Conservation (phyloP, 768 basidiomycete species). For the Podaxis sp. region DNA sequence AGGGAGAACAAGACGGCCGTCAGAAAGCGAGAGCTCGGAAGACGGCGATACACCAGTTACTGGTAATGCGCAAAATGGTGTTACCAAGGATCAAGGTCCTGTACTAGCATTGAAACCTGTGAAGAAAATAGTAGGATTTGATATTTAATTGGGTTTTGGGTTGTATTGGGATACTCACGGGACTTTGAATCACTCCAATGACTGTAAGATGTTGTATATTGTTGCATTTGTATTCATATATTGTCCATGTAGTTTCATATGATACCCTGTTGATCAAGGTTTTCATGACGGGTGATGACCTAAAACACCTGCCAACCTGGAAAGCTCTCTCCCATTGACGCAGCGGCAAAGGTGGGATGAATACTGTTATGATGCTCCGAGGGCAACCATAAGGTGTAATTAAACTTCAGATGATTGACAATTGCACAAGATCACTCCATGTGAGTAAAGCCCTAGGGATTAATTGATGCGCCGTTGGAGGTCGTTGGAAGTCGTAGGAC, state of each 20-base stretch:
- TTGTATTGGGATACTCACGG: background rate
- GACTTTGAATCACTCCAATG: background rate
- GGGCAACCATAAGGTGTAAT: no score
- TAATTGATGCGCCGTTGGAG: no score
- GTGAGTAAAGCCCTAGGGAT: no score
- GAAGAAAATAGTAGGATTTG: conserved; percentile 62
- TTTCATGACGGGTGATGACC: background rate
- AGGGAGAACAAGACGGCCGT: conserved; percentile 46
- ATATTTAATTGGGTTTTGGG: conserved; percentile 21
- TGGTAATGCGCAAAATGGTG: conserved; percentile 38
- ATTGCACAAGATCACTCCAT: no score
- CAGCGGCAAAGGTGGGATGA: no score
- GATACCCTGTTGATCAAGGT: background rate
- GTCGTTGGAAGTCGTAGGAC: no score
- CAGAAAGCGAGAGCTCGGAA: conserved; percentile 59
- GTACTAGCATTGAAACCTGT: conserved; percentile 59
- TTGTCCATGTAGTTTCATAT: background rate
- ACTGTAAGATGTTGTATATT: background rate
- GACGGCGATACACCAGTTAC: conserved; percentile 54
- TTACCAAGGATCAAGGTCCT: conserved; percentile 44
- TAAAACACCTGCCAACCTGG: no score
- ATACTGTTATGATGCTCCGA: no score
- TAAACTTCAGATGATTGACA: no score
- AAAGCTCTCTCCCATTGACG: no score
- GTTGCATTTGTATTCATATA: background rate